Base-by-base conservation (phyloP, 768 basidiomycete species). In the Gloeophyllum trabeum region DNA sequence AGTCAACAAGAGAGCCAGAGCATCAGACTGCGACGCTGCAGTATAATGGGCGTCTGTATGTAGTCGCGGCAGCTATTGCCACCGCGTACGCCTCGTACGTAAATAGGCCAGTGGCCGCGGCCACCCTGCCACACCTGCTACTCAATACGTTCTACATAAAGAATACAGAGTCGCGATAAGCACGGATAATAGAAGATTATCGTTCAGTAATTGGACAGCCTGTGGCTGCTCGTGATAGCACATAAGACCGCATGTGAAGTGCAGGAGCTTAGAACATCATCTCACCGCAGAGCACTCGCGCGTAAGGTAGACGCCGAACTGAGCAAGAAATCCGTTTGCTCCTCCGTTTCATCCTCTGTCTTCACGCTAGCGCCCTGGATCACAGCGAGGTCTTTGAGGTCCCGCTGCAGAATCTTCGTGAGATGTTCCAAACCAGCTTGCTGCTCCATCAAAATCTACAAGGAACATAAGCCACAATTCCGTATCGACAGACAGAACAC, bases 371-470 rank as follows among this genome's bases (percentile, higher is more conserved):
- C 54, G n/a, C 56, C 65, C 10, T 65, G 61, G 24, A 90, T 77
- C 21, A 85, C 65, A 12, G 63, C 69, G 42, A 89, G 56, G 62
- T 88, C 87, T 52, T 70, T 75, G 51, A 76, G 59, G 49, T 71
- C 72, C 45, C 65, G 67, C 43, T 79, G 73, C 42, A 91, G 53
- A 34, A 88, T 78, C 53, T 77, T 83, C 5, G 83, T 88, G 40
- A 92, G 63, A 56, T 90, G 82, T 20, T 78, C 78, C 42, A 92
- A 62, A 19, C 89, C 89, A 0, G 76, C 71, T 55, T 91, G 89
- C 54, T 91, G 79, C 47, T 86, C 79, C 5, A 67, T 62, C 26
- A 92, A 60, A 47, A 90, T 84, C 81, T 87, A 50, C 5, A n/a
- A 40, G 34, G 19, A 40, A 45, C 5, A 28, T 20, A 48, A 38